Conservation (phyloP, 108 stramenopile species). For the Mediolabrus comicus region DNA sequence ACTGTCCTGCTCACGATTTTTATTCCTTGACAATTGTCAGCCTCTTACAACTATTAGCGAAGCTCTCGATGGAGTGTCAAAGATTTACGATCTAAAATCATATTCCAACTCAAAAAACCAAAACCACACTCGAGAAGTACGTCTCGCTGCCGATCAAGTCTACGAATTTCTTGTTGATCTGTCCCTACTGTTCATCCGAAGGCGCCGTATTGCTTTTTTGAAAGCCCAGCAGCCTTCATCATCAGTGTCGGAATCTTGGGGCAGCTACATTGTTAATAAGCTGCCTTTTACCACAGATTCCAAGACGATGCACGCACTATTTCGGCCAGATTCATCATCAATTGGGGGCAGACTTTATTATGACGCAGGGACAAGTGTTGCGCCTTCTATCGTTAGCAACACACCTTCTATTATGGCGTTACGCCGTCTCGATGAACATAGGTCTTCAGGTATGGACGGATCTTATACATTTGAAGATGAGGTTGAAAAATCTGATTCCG, state of each 20-base stretch:
- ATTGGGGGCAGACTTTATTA: constrained; percentile 1
- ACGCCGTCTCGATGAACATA: constrained; percentile 1
- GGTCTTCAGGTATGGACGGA: not conserved
- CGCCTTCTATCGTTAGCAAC: constrained; percentile 5
- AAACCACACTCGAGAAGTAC: constrained; percentile 57
- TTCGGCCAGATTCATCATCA: constrained; percentile 11
- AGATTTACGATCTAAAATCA: constrained; percentile 69
- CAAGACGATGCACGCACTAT: constrained; percentile 7
- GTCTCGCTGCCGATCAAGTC: constrained; percentile 59
- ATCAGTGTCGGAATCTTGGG: constrained; percentile 6
- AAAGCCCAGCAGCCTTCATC: constrained; percentile 2
- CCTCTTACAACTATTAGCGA: constrained; percentile 77
- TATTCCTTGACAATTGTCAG: constrained; percentile 1
- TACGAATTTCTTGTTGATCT: constrained; percentile 75
- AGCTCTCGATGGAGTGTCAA: constrained; percentile 80
- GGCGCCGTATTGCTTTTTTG: constrained; percentile 33
- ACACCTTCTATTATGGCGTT: constrained; percentile 10
- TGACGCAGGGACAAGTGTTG: constrained; percentile 11
- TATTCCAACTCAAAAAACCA: constrained; percentile 69
- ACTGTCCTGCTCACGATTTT: not conserved
- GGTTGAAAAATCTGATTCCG: not conserved
- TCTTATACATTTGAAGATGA: constrained; percentile 7
- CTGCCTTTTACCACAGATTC: constrained; percentile 4
- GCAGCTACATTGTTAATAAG: not conserved
- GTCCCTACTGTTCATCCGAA: constrained; percentile 56